Conservation (phyloP, 192 early-diverging fungal genomes). For the Backusella australiensis region DNA sequence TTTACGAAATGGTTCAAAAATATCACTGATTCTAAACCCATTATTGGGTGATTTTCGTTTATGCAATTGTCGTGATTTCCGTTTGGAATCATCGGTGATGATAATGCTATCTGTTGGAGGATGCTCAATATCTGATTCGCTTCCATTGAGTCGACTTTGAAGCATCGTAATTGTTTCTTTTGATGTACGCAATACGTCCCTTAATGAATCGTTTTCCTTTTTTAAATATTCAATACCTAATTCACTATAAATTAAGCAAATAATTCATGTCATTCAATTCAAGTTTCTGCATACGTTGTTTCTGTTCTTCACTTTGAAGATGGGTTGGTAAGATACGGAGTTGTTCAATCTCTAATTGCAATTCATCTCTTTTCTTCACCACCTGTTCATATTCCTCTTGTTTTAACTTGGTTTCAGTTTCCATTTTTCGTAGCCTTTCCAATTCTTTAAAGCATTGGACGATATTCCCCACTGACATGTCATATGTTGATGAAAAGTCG, state of each 20-base stretch:
- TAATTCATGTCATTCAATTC: neutral
- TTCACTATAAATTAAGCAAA: neutral
- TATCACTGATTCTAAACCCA: neutral
- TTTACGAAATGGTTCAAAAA: neutral
- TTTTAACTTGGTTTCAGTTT: conserved; percentile 56
- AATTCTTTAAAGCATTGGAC: conserved; percentile 73
- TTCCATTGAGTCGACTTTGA: conserved; percentile 64
- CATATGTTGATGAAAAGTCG: conserved; percentile 61
- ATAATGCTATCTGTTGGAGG: neutral
- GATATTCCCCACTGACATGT: conserved; percentile 63
- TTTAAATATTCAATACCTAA: conserved; percentile 11
- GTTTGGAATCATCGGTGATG: neutral
- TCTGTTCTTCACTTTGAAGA: conserved; percentile 32
- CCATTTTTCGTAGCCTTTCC: conserved; percentile 61
- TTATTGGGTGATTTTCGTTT: neutral
- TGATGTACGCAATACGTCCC: conserved; percentile 61
- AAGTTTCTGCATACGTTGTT: neutral
- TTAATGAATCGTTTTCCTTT: conserved; percentile 37
- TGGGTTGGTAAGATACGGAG: neutral
- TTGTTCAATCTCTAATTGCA: conserved; percentile 53
- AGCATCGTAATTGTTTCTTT: conserved; percentile 71
- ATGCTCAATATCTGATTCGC: neutral
- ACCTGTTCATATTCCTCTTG: conserved; percentile 58
- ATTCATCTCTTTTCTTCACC: conserved; percentile 59
- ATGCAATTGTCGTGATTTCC: neutral